Percentiles rank a stretch among this genome's conserved stretches.
phyloP scores from a whole-genome alignment of 257 asterid species.

The Echium plantagineum region DNA sequence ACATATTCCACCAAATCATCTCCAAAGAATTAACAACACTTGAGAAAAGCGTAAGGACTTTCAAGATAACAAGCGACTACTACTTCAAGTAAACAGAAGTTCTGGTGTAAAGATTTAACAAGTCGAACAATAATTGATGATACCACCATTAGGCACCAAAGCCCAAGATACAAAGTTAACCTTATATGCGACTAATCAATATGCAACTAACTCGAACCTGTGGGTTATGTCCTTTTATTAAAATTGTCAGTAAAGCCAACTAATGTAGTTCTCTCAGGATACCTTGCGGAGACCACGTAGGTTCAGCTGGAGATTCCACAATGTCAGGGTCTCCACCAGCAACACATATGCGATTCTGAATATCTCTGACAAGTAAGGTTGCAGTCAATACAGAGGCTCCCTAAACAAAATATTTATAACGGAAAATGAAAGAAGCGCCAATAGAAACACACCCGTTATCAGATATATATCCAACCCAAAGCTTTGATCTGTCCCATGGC shows the following conservation, averaged over 20 bases:
- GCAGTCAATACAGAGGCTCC: too few relatives aligned
- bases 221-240: too few relatives aligned
- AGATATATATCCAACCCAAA: slow-evolving; percentile 91
- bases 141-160: too few relatives aligned
- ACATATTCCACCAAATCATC: not conserved
- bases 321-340: slow-evolving; percentile 78
- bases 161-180: too few relatives aligned
- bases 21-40: too few relatives aligned
- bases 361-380: slow-evolving; percentile 30
- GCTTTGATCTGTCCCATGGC: slow-evolving; percentile 98
- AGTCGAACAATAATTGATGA: too few relatives aligned
- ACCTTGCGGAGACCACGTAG: slow-evolving; percentile 98
- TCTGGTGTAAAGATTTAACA: too few relatives aligned
- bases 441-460: slow-evolving; percentile 53
- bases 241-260: not conserved
- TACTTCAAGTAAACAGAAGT: too few relatives aligned
- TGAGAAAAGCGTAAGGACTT: too few relatives aligned
- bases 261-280: slow-evolving; percentile 7
- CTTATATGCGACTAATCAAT: too few relatives aligned
- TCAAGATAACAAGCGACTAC: too few relatives aligned
- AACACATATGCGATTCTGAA: slow-evolving; percentile 52
- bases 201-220: not conserved
- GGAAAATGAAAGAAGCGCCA: not conserved
- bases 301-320: slow-evolving; percentile 89
- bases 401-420: too few relatives aligned